Evolutionary conservation across 202 grass and related monocot species (phyloP), one percentile per base, ranked within the genome.

Genomic region (Dendrocalamus latiflorus): DNA sequence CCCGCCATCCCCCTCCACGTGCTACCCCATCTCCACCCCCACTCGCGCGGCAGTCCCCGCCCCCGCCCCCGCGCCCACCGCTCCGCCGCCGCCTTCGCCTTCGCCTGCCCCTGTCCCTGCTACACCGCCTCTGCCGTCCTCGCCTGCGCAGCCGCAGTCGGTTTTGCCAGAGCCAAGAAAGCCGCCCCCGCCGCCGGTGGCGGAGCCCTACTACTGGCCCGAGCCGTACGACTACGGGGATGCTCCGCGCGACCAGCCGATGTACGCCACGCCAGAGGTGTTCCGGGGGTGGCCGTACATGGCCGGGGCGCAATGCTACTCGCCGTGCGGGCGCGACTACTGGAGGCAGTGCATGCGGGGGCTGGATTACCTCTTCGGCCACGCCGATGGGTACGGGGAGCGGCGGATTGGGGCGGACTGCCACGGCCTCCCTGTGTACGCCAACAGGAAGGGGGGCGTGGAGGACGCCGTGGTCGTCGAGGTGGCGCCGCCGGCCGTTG

Each of bases 341-440:
- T 91, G 95, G 93, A 83, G 88, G 79, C 72, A 84, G 33, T 90
- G 86, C 85, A 85, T 88, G 91, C 89, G 87, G 6, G 90, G 90
- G 21, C 82, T 98, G 58, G 95, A 98, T 49, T 95, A 83, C 86
- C 80, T 98, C 47, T 98, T 98, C 65, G 93, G 93, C 20, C 95
- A 98, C 83, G 15, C 85, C n/a, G 80, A 98, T 38, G 95, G 95
- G 3, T 98, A 95, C 59, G 95, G 93, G 36, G 93, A 98, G 89
- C 90, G 91, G 1, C 74, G 77, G 47, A 79, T 89, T 7, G 91
- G 95, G 59, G 22, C 42, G 7, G 93, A 95, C 67, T 84, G 53
- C 60, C 72, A 87, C 77, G 93, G 91, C 3, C 71, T 91, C 26
- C 93, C 93, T 1, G 81, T 98, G 1, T 98, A 98, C 76, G 95